These are phyloP conservation scores for Yamadazyma scolyti DNA, from an alignment of 805 yeast species.

Conservation along the genomic window DNA sequence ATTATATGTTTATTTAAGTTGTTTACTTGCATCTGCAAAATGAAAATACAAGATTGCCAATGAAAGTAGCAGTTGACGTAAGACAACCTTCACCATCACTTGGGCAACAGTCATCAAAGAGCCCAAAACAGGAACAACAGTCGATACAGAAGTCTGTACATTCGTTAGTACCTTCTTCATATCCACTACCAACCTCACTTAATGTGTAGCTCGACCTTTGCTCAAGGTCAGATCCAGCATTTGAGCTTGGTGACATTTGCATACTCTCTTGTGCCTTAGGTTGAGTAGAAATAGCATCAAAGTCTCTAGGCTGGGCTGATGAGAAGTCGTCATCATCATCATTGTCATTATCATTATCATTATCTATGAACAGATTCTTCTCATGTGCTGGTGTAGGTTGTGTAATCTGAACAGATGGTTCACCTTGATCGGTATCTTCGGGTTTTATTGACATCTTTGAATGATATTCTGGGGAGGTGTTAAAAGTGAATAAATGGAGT, in stretches of 20 bases:
- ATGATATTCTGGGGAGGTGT: no score
- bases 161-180: constrained; percentile 34
- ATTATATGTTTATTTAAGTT: no score
- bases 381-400: constrained; percentile 13
- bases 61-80: constrained; percentile 30
- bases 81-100: constrained; percentile 38
- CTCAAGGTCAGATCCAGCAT: constrained; percentile 3
- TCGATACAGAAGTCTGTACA: constrained; percentile 42
- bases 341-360: constrained; percentile 1
- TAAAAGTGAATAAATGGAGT: no score
- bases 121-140: constrained; percentile 34
- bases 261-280: constrained; percentile 14
- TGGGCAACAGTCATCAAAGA: constrained; percentile 40
- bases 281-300: constrained; percentile 10
- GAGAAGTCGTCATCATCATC: background rate
- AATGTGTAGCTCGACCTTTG: constrained; percentile 17
- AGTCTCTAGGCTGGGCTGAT: constrained; percentile 3
- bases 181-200: constrained; percentile 32
- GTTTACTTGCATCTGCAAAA: constrained; percentile 27
- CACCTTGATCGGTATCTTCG: no score
- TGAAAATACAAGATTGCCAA: constrained; percentile 32
- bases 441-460: no score
- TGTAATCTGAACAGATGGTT: no score
- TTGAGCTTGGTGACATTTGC: constrained; percentile 8
- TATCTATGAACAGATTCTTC: constrained; percentile 7